phyloP scores from a whole-genome alignment of 306 rosid species.

The Leucaena leucocephala region DNA sequence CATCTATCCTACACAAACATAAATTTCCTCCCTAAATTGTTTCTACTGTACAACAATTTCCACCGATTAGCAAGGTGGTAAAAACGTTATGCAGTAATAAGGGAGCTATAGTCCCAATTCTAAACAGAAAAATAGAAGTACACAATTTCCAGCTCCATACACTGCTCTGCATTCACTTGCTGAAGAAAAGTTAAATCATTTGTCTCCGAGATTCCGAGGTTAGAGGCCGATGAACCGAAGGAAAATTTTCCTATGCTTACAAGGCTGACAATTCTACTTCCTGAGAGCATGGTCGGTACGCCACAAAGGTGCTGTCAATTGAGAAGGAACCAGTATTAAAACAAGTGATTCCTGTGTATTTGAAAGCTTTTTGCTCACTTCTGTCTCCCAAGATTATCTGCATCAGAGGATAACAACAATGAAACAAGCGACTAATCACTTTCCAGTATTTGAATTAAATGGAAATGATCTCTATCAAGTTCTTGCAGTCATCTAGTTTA shows the following conservation, averaged over 20 bases:
- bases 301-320: constrained; percentile 75
- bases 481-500: constrained; percentile 8
- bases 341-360: constrained; percentile 89
- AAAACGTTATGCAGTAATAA: constrained; percentile 12
- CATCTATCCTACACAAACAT: too few species aligned
- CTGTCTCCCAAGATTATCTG: constrained; percentile 87
- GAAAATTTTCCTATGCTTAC: constrained; percentile 35
- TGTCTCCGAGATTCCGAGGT: constrained; percentile 23
- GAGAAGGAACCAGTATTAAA: constrained; percentile 93
- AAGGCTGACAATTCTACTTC: constrained; percentile 89
- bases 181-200: constrained; percentile 13
- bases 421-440: constrained; percentile 31
- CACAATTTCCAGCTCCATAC: constrained; percentile 31
- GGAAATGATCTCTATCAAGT: constrained; percentile 4
- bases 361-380: constrained; percentile 88
- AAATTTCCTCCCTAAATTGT: constrained; percentile 25
- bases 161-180: constrained; percentile 13
- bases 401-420: constrained; percentile 38
- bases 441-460: not conserved
- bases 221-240: constrained; percentile 7
- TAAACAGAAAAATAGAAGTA: constrained; percentile 3
- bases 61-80: constrained; percentile 25
- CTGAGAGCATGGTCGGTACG: constrained; percentile 80
- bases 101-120: constrained; percentile 31
- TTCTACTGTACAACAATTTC: constrained; percentile 44